phyloP scores from a whole-genome alignment of 2,329 filamentous ascomycete species.

The Endocalyx cinctus region DNA sequence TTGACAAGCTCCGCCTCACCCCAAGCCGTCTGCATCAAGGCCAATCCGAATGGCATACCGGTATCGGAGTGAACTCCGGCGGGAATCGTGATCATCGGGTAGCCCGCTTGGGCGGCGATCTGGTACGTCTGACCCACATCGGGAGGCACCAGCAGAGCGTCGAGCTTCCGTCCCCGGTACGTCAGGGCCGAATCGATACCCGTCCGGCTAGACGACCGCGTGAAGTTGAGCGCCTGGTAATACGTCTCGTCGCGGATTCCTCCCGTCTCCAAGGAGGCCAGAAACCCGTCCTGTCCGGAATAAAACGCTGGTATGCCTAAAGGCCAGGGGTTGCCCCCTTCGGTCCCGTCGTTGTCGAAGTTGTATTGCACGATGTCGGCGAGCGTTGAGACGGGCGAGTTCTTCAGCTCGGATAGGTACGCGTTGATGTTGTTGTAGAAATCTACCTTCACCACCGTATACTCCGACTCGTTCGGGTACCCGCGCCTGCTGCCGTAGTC shows the following conservation, averaged over 20 bases:
- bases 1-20: slow-evolving; percentile 53
- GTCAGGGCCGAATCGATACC: slow-evolving; percentile 66
- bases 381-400: slow-evolving; percentile 54
- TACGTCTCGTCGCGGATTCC: slow-evolving; percentile 63
- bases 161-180: slow-evolving; percentile 41
- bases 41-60: slow-evolving; percentile 59
- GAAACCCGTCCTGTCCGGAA: slow-evolving; percentile 68
- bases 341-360: slow-evolving; percentile 56
- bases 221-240: slow-evolving; percentile 61
- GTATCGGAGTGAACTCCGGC: slow-evolving; percentile 49
- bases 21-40: slow-evolving; percentile 56
- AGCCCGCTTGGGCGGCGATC: slow-evolving; percentile 70
- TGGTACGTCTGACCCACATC: slow-evolving; percentile 65
- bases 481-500: slow-evolving; percentile 60
- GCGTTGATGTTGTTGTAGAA: slow-evolving; percentile 59
- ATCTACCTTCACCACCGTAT: slow-evolving; percentile 67
- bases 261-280: slow-evolving; percentile 56
- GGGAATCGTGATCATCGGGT: slow-evolving; percentile 67
- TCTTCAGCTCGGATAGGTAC: slow-evolving; percentile 59
- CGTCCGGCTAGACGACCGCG: slow-evolving; percentile 52
- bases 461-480: slow-evolving; percentile 68
- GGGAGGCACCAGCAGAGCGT: slow-evolving; percentile 63
- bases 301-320: slow-evolving; percentile 56
- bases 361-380: slow-evolving; percentile 65
- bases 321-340: slow-evolving; percentile 60